Conservation (phyloP, 768 basidiomycete genomes). For the Melanogaster broomeanus region DNA sequence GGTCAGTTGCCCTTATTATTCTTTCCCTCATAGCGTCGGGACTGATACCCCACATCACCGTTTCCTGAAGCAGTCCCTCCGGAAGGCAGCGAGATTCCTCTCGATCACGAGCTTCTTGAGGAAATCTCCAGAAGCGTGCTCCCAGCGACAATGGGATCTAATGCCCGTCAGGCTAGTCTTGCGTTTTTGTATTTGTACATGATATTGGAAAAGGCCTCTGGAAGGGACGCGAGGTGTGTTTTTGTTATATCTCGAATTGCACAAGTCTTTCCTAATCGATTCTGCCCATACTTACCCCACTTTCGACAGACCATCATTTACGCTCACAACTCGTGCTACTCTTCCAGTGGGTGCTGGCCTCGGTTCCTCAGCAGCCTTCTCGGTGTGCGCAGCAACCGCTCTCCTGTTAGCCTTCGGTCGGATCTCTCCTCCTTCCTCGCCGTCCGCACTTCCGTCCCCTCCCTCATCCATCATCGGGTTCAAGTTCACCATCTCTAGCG, state of each 20-base stretch:
- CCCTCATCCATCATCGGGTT: background rate
- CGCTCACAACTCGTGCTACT: conserved; percentile 82
- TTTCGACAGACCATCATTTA: conserved; percentile 64
- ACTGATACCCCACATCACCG: background rate
- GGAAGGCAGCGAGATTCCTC: conserved; percentile 32
- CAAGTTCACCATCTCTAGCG: conserved; percentile 3
- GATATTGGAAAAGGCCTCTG: conserved; percentile 50
- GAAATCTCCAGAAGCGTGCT: conserved; percentile 58
- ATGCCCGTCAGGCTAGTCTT: conserved; percentile 51
- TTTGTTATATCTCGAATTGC: conserved; percentile 9
- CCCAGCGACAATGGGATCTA: conserved; percentile 26
- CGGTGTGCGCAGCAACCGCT: conserved; percentile 79
- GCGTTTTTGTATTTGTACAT: conserved; percentile 96
- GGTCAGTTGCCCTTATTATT: conserved; percentile 13
- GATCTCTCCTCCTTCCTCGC: conserved; percentile 54
- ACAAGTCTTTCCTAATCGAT: conserved; percentile 11
- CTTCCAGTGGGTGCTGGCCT: conserved; percentile 95
- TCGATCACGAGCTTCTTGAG: conserved; percentile 74
- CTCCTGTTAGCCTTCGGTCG: conserved; percentile 76
- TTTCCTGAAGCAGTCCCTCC: conserved; percentile 10
- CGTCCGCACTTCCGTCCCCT: conserved; percentile 1
- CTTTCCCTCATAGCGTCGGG: background rate
- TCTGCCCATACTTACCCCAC: background rate
- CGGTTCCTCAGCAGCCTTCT: conserved; percentile 96
- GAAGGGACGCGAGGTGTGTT: conserved; percentile 56